Conservation (phyloP, 2,329 filamentous ascomycete species). For the Pseudohalonectria lignicola region DNA sequence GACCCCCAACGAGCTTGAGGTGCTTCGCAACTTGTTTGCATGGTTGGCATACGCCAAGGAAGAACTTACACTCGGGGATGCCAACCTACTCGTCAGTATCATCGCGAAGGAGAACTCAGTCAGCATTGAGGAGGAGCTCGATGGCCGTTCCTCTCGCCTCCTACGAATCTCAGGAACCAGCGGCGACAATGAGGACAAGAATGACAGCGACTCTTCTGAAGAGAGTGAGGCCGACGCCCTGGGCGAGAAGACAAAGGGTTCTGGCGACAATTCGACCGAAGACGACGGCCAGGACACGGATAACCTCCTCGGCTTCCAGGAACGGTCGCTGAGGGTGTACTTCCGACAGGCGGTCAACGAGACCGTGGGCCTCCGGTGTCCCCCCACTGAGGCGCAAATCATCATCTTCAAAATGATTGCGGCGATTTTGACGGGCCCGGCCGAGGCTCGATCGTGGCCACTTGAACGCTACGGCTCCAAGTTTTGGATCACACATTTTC, state of each 20-base stretch:
- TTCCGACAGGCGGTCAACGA: constrained; percentile 1
- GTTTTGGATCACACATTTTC: background rate
- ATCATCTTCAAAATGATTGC: constrained; percentile 1
- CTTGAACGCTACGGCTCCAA: background rate
- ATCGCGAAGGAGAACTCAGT: constrained; percentile 3
- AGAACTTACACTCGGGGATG: constrained; percentile 2
- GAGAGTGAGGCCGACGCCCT: background rate
- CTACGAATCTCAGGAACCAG: constrained; percentile 4
- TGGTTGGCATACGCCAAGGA: constrained; percentile 5
- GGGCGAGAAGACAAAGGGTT: background rate
- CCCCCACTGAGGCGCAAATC: background rate
- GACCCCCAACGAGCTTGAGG: background rate
- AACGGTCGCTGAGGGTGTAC: constrained; percentile 5
- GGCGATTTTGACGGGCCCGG: background rate
- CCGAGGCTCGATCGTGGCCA: background rate
- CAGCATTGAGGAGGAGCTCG: constrained; percentile 5
- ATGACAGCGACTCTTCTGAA: background rate
- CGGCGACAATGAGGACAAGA: background rate
- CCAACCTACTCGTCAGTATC: constrained; percentile 2
- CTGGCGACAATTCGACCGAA: background rate
- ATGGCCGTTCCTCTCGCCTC: constrained; percentile 2
- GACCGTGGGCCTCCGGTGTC: background rate
- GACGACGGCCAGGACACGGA: constrained; percentile 3
- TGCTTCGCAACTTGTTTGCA: constrained; percentile 4
- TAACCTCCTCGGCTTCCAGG: constrained; percentile 6